These are phyloP conservation scores for Pezicula carpinea DNA, from an alignment of 2,329 filamentous ascomycete species.

Conservation along the genomic window DNA sequence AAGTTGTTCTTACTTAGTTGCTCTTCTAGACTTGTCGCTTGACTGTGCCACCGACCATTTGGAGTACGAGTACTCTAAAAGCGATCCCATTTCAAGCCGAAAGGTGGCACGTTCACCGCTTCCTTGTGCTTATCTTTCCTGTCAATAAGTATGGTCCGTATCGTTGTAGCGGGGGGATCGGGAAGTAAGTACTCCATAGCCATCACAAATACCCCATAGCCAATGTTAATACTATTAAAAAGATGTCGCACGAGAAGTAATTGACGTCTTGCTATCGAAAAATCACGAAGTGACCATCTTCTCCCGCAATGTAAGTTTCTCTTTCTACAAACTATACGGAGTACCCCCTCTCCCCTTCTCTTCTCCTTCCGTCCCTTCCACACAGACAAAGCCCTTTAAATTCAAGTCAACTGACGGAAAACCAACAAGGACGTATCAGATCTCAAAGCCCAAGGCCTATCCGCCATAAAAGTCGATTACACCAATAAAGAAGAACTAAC, in stretches of 20 bases:
- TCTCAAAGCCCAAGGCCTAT: not conserved
- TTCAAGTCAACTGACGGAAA: slow-evolving; percentile 31
- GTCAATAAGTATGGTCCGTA: slow-evolving; percentile 36
- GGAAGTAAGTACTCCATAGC: slow-evolving; percentile 30
- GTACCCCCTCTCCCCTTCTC: too few relatives aligned
- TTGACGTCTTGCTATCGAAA: slow-evolving; percentile 43
- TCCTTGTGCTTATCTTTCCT: too few relatives aligned
- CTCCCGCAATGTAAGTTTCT: slow-evolving; percentile 40
- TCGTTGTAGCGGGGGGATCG: slow-evolving; percentile 40
- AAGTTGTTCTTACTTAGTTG: too few relatives aligned
- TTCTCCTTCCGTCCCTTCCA: too few relatives aligned
- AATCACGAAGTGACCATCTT: slow-evolving; percentile 50
- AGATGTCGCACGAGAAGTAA: slow-evolving; percentile 50
- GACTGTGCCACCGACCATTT: too few relatives aligned
- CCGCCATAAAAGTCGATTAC: slow-evolving; percentile 43
- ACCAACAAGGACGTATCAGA: not conserved
- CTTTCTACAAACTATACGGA: too few relatives aligned
- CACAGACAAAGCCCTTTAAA: not conserved
- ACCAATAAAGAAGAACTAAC: slow-evolving; percentile 33
- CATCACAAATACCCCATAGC: not conserved
- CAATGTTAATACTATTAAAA: not conserved
- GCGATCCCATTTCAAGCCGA: too few relatives aligned
- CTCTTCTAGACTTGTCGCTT: too few relatives aligned
- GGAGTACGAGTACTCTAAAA: too few relatives aligned
- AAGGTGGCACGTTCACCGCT: too few relatives aligned